Conservation (phyloP, 1,284 basidiomycete genomes). For the Ganoderma boninense region DNA sequence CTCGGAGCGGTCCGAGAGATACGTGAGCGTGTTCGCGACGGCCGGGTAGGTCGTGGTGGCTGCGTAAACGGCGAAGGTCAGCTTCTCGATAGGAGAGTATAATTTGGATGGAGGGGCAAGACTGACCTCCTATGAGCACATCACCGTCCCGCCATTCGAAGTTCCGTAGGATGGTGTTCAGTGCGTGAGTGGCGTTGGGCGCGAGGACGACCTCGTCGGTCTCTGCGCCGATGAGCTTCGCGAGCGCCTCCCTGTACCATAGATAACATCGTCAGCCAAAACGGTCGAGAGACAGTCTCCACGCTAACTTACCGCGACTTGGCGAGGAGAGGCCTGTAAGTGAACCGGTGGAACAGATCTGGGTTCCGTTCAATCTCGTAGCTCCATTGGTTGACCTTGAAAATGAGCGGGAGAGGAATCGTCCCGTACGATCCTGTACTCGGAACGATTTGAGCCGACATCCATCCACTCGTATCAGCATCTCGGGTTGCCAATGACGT, state of each 20-base stretch:
- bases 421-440: constrained; percentile 74
- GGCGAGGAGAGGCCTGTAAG: constrained; percentile 49
- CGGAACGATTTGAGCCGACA: background rate
- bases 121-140: constrained; percentile 55
- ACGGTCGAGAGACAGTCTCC: background rate
- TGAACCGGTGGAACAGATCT: constrained; percentile 66
- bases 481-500: background rate
- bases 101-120: background rate
- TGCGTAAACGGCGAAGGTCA: constrained; percentile 6
- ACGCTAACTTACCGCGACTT: constrained; percentile 46
- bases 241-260: constrained; percentile 49
- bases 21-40: constrained; percentile 63
- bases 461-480: background rate
- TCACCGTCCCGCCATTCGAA: constrained; percentile 63
- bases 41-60: constrained; percentile 65
- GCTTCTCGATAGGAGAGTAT: background rate
- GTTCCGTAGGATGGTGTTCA: constrained; percentile 74
- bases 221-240: constrained; percentile 66
- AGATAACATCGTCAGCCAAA: background rate
- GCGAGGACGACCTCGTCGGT: constrained; percentile 74
- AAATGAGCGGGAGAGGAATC: constrained; percentile 65
- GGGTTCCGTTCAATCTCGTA: constrained; percentile 65
- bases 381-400: constrained; percentile 54
- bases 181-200: constrained; percentile 70
- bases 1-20: constrained; percentile 60